Base-by-base conservation (phyloP, 768 basidiomycete species). In the Termitomyces sp. region DNA sequence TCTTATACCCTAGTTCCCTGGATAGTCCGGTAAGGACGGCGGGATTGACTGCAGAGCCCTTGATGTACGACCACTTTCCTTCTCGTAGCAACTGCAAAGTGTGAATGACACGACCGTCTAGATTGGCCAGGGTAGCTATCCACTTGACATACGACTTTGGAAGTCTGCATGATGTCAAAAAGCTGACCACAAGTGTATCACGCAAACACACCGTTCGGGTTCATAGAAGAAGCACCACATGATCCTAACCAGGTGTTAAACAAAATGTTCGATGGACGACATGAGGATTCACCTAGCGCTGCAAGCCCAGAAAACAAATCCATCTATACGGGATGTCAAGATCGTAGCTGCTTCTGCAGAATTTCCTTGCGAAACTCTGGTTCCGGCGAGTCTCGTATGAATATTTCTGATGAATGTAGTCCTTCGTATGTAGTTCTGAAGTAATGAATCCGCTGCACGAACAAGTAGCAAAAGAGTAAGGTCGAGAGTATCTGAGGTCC, bases 181-280 rank as follows among this genome's bases (percentile, higher is more conserved):
- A 57, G 13, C 4, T 26, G 30, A 54, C 50, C 50, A 24, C 9
- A 49, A 14, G 28, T 52, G 22, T 30, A 32, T 33, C 18, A 38
- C 48, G 48, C 20, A 30, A 16, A 61, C 64, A 50, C 65, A 90
- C 88, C 86, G 82, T 60, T 81, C 74, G 4, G 90, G 88, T 65
- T 86, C 76, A 63, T 92, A 92, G 67, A 90, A 86, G 70, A 88
- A 92, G 63, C 90, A 91, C 90, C 90, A 92, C 88, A 92, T 91
- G 54, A 92, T 90, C 65, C 90, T 92, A 66, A 44, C 22, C 28
- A 55, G 44, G 52, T 52, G 35, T 66, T 54, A 55, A 38, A 57
- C 20, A 54, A 22, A 38, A 41, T 54, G 48, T 30, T 55, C 44
- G 13, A 54, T 41, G 44, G n/a, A 51, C 14, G 50, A 46, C 41